Conservation (phyloP, 1,284 basidiomycete genomes). For the Meripilus lineatus region DNA sequence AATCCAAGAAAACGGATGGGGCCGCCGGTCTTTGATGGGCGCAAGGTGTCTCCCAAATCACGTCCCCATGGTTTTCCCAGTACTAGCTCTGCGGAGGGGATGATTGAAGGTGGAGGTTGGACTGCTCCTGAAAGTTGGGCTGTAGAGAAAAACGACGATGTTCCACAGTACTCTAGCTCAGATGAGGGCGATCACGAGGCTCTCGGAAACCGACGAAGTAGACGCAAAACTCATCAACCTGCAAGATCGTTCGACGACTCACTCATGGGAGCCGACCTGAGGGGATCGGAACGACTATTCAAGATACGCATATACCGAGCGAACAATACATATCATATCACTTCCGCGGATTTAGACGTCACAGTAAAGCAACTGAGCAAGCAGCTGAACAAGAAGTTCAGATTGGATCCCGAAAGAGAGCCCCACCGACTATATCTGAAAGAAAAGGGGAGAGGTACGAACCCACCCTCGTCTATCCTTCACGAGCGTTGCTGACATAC, state of each 20-base stretch:
- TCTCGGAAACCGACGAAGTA: conserved; percentile 11
- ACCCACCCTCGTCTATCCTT: conserved; percentile 5
- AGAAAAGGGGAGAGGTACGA: conserved; percentile 78
- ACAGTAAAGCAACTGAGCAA: conserved; percentile 71
- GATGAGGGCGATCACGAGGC: conserved; percentile 34
- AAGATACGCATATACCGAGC: conserved; percentile 76
- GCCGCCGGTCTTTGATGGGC: conserved; percentile 24
- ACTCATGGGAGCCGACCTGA: no score
- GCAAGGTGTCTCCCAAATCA: conserved; percentile 50
- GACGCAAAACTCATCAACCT: not conserved
- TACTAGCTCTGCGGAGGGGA: not conserved
- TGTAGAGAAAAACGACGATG: conserved; percentile 43
- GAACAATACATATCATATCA: conserved; percentile 71
- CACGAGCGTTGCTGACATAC: not conserved
- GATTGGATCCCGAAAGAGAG: conserved; percentile 44
- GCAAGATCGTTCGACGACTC: no score
- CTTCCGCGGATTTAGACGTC: conserved; percentile 59
- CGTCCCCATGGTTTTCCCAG: conserved; percentile 12
- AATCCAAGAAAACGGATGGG: conserved; percentile 23
- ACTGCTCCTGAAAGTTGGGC: conserved; percentile 57
- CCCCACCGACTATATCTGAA: conserved; percentile 78
- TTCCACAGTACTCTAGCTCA: conserved; percentile 39
- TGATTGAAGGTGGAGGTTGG: conserved; percentile 28
- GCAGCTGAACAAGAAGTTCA: conserved; percentile 56
- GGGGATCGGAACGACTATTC: conserved; percentile 23